Conservation (phyloP, 1,139 yeast species). For the Hanseniaspora uvarum region DNA sequence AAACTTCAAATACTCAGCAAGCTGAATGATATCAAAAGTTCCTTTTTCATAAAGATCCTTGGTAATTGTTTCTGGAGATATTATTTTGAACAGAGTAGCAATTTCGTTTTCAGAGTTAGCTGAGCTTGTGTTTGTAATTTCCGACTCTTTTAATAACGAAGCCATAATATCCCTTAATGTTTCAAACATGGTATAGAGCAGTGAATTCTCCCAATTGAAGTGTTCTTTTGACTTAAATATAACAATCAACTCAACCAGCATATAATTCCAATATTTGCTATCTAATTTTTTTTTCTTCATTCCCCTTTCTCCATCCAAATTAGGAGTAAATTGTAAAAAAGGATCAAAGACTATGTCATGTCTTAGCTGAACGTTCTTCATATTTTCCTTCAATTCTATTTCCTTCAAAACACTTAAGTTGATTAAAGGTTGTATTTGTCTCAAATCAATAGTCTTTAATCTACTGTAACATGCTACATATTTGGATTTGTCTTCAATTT, state of each 20-base stretch:
- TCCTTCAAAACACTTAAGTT: conserved; percentile 74
- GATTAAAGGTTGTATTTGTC: conserved; percentile 53
- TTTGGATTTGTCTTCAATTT: background rate
- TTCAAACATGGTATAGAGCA: conserved; percentile 11
- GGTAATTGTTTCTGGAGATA: conserved; percentile 4
- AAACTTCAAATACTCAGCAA: conserved; percentile 52
- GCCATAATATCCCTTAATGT: conserved; percentile 17
- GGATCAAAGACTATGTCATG: conserved; percentile 92
- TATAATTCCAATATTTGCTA: conserved; percentile 75
- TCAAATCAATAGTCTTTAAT: conserved; percentile 1
- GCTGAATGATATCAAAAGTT: conserved; percentile 55
- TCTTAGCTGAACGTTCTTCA: conserved; percentile 83
- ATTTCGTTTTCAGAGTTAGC: background rate
- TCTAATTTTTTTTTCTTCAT: conserved; percentile 62
- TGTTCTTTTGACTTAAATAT: conserved; percentile 16
- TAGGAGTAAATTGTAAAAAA: conserved; percentile 82
- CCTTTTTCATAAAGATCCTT: conserved; percentile 23
- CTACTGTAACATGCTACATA: background rate
- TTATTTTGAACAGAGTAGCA: background rate
- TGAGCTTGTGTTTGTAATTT: background rate
- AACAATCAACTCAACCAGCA: conserved; percentile 45
- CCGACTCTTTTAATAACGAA: conserved; percentile 13
- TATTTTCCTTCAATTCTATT: conserved; percentile 77
- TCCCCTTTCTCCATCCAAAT: conserved; percentile 84
- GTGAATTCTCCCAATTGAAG: conserved; percentile 20